Evolutionary conservation across 139 green algal species (phyloP).

Genomic region (Chlorella sp.): DNA sequence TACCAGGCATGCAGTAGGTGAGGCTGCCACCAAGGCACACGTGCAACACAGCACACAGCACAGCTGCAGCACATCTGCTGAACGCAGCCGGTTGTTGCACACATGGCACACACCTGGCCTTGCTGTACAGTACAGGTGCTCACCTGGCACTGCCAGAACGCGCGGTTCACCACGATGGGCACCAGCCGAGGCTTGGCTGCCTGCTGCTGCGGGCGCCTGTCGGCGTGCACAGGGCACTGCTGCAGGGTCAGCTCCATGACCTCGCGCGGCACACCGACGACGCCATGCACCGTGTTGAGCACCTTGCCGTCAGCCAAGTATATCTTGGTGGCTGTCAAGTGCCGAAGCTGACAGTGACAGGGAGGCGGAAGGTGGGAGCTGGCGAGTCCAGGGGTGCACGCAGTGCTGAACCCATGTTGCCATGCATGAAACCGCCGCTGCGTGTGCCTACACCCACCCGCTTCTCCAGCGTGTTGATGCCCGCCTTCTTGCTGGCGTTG

Average conservation of each 20-base stretch:
- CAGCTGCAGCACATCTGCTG: too few species aligned
- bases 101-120: too few species aligned
- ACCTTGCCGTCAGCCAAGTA: not conserved
- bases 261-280: not conserved
- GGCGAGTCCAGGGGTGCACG: not conserved
- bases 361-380: not conserved
- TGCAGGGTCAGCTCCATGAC: not conserved
- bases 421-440: not conserved
- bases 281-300: not conserved
- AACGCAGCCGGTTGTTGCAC: too few species aligned
- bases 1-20: not conserved
- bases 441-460: not conserved
- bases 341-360: not conserved
- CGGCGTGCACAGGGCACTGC: not conserved
- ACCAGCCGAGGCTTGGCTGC: not conserved
- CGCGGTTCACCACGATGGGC: not conserved
- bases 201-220: not conserved
- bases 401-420: not conserved
- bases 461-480: not conserved
- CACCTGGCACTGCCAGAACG: not conserved
- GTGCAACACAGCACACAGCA: too few species aligned
- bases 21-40: not conserved
- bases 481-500: not conserved
- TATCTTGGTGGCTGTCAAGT: not conserved
- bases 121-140: not conserved